Base-by-base conservation (phyloP, 169 alveolate genomes). In the Cryptosporidium tyzzeri region DNA sequence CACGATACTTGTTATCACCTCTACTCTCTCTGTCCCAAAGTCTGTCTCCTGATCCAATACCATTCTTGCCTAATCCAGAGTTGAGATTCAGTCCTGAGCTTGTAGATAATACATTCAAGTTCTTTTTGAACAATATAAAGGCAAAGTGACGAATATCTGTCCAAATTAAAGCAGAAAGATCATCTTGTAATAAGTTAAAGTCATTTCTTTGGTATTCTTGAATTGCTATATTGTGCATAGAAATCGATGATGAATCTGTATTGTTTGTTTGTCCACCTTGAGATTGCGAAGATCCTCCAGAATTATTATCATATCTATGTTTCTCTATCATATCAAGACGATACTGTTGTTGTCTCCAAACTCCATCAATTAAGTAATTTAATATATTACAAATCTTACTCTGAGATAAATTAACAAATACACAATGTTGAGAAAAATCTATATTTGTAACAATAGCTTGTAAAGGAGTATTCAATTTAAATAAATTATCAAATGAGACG, bases 321-420 rank as follows among this genome's bases (percentile, higher is more conserved):
- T 39, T 59, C 67, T 80, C 75, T 9, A 59, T 16, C 23, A 26
- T 37, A 10, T 80, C 89, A 8, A 45, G 21, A 10, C 75, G 65
- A 23, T 37, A 61, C 53, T 80, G 80, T 48, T 80, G 89, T 18
- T 65, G 73, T 80, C 89, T 80, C 89, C 89, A 80, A 1, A 80
- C 37, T 26, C 55, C 55, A 39, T 80, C 89, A 12, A 80, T 41
- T 44, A 65, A 21, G 68, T 62, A 80, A 48, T 80, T 80, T 23
- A 80, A 44, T 5, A 44, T 80, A 39, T 41, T 65, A 45, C 89
- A 80, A 4, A 80, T 35, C 44, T 80, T 80, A n/a, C 69, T 58
- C 26, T 80, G 89, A 21, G 89, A 80, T 48, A 80, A 10, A 16
- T 50, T 14, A 14, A 80, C 89, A 29, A 62, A 80, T n/a, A 80